Percentiles rank a stretch among this genome's conserved stretches.
phyloP scores from a whole-genome alignment of 2,329 filamentous ascomycete genomes.

The Fusarium longipes region DNA sequence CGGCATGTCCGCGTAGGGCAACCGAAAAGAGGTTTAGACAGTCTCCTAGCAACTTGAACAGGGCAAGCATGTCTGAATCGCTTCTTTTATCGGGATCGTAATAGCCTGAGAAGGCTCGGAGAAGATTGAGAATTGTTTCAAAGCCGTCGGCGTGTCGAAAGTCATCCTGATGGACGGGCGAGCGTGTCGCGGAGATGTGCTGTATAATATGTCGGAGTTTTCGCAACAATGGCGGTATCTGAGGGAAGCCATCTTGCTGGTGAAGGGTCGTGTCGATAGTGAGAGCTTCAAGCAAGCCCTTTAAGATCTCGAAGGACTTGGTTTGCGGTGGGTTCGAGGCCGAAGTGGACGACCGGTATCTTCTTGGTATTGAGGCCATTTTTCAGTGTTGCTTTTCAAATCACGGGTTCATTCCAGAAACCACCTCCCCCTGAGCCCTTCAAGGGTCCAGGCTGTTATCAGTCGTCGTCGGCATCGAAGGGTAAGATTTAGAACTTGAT shows the following conservation, averaged over 20 bases:
- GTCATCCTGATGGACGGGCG: constrained; percentile 74
- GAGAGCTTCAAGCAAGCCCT: constrained; percentile 63
- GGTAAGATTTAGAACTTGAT: constrained; percentile 42
- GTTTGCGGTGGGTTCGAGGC: constrained; percentile 67
- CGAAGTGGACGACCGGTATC: constrained; percentile 73
- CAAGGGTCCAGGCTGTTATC: constrained; percentile 53
- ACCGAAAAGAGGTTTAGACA: constrained; percentile 80
- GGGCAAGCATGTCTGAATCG: constrained; percentile 69
- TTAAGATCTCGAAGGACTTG: constrained; percentile 70
- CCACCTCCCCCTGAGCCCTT: constrained; percentile 50
- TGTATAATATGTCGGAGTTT: constrained; percentile 75
- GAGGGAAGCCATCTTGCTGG: constrained; percentile 58
- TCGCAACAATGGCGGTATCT: constrained; percentile 62
- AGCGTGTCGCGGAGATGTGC: constrained; percentile 62
- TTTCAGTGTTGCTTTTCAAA: constrained; percentile 42
- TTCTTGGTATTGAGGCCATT: constrained; percentile 65
- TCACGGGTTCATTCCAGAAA: constrained; percentile 45
- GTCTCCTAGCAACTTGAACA: constrained; percentile 77
- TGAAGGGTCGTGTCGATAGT: constrained; percentile 50
- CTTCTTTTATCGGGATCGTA: constrained; percentile 75
- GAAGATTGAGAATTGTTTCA: constrained; percentile 74
- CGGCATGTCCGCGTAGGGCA: constrained; percentile 80
- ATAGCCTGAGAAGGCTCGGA: constrained; percentile 78
- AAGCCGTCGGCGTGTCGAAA: constrained; percentile 87
- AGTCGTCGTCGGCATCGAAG: constrained; percentile 52